These are phyloP conservation scores for Neurospora sp. DNA, from an alignment of 495 filamentous ascomycete species.

Conservation along the genomic window DNA sequence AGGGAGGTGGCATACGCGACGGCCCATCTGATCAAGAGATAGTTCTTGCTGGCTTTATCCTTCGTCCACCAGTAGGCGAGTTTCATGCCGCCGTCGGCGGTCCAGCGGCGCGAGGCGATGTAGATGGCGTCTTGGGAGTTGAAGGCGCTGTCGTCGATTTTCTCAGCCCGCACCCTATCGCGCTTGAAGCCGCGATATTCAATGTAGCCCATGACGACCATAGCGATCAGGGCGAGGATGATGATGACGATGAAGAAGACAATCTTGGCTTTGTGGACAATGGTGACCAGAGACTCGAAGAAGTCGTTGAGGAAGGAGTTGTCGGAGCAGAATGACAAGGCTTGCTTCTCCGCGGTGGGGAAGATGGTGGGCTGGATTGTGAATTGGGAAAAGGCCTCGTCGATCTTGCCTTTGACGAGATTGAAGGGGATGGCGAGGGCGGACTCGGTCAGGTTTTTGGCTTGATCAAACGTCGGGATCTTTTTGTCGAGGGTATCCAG, in stretches of 20 bases:
- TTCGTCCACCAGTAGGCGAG: constrained; percentile 49
- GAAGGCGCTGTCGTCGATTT: constrained; percentile 51
- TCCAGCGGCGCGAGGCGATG: constrained; percentile 70
- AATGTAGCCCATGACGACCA: constrained; percentile 64
- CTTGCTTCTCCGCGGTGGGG: constrained; percentile 69
- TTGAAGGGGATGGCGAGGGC: constrained; percentile 72
- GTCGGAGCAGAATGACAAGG: constrained; percentile 77
- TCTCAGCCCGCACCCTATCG: constrained; percentile 56
- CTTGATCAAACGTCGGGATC: constrained; percentile 73
- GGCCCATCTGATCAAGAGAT: constrained; percentile 70
- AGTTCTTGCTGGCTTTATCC: constrained; percentile 38
- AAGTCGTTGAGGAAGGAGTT: constrained; percentile 78
- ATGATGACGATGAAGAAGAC: constrained; percentile 64
- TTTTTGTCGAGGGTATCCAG: constrained; percentile 60
- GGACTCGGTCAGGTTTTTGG: constrained; percentile 64
- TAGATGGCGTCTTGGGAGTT: constrained; percentile 88
- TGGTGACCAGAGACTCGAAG: constrained; percentile 59
- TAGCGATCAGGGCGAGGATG: constrained; percentile 58
- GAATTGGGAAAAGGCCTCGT: constrained; percentile 50
- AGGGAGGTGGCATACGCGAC: constrained; percentile 78
- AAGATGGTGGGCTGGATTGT: constrained; percentile 64
- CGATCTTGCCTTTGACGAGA: constrained; percentile 58
- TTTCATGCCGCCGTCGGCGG: constrained; percentile 60
- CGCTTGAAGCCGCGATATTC: constrained; percentile 72
- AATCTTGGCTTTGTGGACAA: constrained; percentile 52